Percentiles rank a stretch among this genome's conserved stretches.
Evolutionary conservation across 305 asterid species (phyloP).

Genomic region (Andrographis paniculata): DNA sequence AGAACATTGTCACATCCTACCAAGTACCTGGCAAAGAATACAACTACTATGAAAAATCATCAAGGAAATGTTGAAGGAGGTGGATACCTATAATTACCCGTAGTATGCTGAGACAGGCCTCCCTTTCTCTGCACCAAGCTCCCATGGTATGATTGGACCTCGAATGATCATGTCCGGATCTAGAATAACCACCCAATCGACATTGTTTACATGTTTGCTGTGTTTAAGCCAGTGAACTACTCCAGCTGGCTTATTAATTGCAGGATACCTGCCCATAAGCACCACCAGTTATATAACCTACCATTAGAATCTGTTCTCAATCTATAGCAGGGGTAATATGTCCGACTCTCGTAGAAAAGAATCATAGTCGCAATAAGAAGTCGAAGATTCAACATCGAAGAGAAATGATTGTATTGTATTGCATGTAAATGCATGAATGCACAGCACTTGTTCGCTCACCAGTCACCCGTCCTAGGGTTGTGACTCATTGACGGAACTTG

Average conservation of each 20-base stretch:
- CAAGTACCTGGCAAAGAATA: conserved; percentile 55
- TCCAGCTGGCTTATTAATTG: conserved; percentile 95
- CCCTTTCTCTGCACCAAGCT: conserved; percentile 97
- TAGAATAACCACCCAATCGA: conserved; percentile 91
- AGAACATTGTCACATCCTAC: conserved; percentile 81
- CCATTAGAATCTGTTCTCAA: no score
- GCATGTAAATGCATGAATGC: background rate
- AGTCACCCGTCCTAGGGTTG: conserved; percentile 86
- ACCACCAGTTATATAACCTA: no score
- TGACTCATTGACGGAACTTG: conserved; percentile 92
- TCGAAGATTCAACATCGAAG: no score
- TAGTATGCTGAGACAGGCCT: conserved; percentile 89
- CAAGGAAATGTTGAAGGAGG: background rate
- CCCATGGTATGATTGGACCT: conserved; percentile 95
- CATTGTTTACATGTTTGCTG: conserved; percentile 81
- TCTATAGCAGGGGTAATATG: no score
- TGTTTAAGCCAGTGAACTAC: conserved; percentile 84
- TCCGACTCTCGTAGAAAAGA: no score
- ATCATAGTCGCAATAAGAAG: no score
- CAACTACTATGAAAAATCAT: conserved; percentile 9
- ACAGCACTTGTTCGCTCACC: conserved; percentile 36
- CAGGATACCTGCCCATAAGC: conserved; percentile 99
- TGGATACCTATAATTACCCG: no score
- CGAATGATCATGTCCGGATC: conserved; percentile 92
- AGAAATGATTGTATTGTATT: no score